These are phyloP conservation scores for Hygrophorus russula DNA, from an alignment of 768 basidiomycete genomes.

Conservation along the genomic window DNA sequence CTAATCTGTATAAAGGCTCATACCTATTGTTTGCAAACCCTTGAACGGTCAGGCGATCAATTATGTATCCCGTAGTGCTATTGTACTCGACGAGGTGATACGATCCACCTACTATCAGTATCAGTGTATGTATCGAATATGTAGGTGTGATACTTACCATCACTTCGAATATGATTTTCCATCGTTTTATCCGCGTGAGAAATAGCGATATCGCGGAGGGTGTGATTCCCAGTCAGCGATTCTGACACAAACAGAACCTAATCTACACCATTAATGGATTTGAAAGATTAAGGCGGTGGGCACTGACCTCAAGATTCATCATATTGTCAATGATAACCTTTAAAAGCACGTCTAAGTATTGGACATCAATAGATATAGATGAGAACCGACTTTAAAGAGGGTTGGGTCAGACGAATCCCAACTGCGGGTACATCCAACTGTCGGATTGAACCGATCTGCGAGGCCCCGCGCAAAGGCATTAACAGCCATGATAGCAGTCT, in stretches of 20 bases:
- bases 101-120: slow-evolving; percentile 25
- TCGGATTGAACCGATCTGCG: slow-evolving; percentile 43
- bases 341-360: background rate
- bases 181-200: slow-evolving; percentile 59
- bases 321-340: slow-evolving; percentile 72
- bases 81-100: slow-evolving; percentile 63
- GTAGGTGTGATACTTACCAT: slow-evolving; percentile 28
- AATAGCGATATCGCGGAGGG: slow-evolving; percentile 47
- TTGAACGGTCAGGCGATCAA: slow-evolving; percentile 44
- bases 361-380: slow-evolving; percentile 7
- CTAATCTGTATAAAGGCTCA: no score
- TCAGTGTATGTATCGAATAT: background rate
- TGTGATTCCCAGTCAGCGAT: slow-evolving; percentile 47
- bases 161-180: slow-evolving; percentile 51
- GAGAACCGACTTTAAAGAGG: slow-evolving; percentile 46
- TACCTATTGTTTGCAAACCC: slow-evolving; percentile 46
- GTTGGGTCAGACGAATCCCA: slow-evolving; percentile 53
- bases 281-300: background rate
- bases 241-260: slow-evolving; percentile 44
- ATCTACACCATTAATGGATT: background rate
- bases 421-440: slow-evolving; percentile 60
- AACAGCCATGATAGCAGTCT: slow-evolving; percentile 42
- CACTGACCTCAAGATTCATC: slow-evolving; percentile 57
- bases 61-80: slow-evolving; percentile 49
- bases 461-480: slow-evolving; percentile 47